These are phyloP conservation scores for Paecilomyces sp. DNA, from an alignment of 2,329 filamentous ascomycete species.

Conservation along the genomic window DNA sequence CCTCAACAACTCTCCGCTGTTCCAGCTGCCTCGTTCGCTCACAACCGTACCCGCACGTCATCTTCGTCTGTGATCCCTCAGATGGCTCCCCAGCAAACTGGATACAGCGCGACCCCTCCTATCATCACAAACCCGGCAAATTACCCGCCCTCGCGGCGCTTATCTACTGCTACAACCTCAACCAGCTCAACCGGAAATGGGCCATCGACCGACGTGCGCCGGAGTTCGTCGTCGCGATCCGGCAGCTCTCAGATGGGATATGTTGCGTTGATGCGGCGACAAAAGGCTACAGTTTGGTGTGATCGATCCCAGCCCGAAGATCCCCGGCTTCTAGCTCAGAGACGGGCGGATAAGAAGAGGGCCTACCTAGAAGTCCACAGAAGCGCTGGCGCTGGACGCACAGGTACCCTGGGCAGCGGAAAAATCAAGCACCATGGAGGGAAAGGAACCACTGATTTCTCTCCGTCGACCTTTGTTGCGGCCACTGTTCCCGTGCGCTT, in stretches of 20 bases:
- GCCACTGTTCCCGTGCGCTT: conserved; percentile 84
- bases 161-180: conserved; percentile 35
- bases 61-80: conserved; percentile 29
- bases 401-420: conserved; percentile 58
- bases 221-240: conserved; percentile 76
- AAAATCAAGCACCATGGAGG: conserved; percentile 89
- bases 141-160: conserved; percentile 22
- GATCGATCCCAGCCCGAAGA: conserved; percentile 91
- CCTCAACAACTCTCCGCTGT: conserved; percentile 12
- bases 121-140: conserved; percentile 16
- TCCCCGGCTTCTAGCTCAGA: conserved; percentile 71
- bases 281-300: conserved; percentile 98
- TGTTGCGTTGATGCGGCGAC: conserved; percentile 89
- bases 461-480: conserved; percentile 65
- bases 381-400: conserved; percentile 46
- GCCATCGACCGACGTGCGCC: conserved; percentile 42
- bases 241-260: conserved; percentile 65
- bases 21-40: conserved; percentile 17
- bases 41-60: conserved; percentile 33
- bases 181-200: conserved; percentile 32
- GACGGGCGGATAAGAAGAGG: conserved; percentile 78
- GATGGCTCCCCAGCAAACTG: conserved; percentile 14
- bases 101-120: conserved; percentile 17
- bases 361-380: conserved; percentile 78
- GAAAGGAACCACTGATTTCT: conserved; percentile 72